Conservation (phyloP, 768 basidiomycete species). For the Psilocybe tampanensis region DNA sequence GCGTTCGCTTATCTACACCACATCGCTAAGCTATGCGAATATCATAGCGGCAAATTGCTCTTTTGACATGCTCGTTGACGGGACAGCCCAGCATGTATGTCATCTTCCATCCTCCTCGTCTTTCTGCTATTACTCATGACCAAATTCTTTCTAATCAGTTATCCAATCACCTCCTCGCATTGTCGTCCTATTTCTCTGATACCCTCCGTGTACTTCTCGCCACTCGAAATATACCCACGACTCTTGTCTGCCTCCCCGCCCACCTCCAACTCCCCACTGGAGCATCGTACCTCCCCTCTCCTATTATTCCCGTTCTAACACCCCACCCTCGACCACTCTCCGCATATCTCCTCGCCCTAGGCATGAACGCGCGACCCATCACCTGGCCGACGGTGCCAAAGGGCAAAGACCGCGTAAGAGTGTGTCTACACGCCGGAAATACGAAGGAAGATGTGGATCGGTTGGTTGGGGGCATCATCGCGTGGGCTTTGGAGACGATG, state of each 20-base stretch:
- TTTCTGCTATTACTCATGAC: neutral
- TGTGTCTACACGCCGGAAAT: conserved; percentile 88
- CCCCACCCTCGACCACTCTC: conserved; percentile 76
- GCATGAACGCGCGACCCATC: conserved; percentile 75
- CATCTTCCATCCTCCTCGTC: neutral
- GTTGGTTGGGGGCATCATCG: conserved; percentile 52
- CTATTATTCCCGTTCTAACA: conserved; percentile 87
- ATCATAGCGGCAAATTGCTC: conserved; percentile 76
- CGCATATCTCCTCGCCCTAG: conserved; percentile 53
- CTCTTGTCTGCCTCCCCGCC: conserved; percentile 39
- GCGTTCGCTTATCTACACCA: conserved; percentile 89
- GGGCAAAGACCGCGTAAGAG: conserved; percentile 79
- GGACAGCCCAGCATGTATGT: conserved; percentile 61
- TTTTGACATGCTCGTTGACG: conserved; percentile 76
- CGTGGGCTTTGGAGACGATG: conserved; percentile 47
- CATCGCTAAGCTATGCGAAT: conserved; percentile 76
- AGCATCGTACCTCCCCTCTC: conserved; percentile 43
- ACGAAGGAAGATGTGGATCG: conserved; percentile 60
- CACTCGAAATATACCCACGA: conserved; percentile 30
- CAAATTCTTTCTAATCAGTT: conserved; percentile 23
- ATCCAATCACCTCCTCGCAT: conserved; percentile 40
- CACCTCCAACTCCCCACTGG: conserved; percentile 37
- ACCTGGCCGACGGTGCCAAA: conserved; percentile 90
- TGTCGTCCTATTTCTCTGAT: conserved; percentile 44
- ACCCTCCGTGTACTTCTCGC: conserved; percentile 32